Percentiles rank a stretch among this genome's conserved stretches.
phyloP scores from a whole-genome alignment of 257 asterid genomes.

The Striga asiatica region DNA sequence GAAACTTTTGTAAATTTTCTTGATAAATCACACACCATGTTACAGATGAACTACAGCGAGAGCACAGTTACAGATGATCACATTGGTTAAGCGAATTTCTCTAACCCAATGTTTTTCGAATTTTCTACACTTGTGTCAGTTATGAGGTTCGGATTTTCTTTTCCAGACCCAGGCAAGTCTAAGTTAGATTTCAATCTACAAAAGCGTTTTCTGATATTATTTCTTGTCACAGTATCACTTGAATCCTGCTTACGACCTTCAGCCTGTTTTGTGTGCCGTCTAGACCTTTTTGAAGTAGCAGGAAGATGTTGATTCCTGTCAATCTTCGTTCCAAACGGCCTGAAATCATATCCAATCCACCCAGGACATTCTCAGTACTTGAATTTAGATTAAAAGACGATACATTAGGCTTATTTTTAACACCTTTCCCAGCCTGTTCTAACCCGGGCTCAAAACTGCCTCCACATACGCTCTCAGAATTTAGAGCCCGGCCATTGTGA shows the following conservation, averaged over 20 bases:
- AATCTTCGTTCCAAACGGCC: constrained; percentile 22
- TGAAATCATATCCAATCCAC: constrained; percentile 16
- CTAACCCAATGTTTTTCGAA: constrained; percentile 3
- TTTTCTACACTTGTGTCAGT: constrained; percentile 6
- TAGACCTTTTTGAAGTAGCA: constrained; percentile 21
- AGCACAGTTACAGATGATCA: constrained; percentile 4
- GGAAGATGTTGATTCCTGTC: constrained; percentile 12
- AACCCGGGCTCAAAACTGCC: constrained; percentile 19
- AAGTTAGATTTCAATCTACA: constrained; percentile 15
- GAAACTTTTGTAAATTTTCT: too few relatives aligned
- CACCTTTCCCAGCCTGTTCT: constrained; percentile 14
- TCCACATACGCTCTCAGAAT: constrained; percentile 6
- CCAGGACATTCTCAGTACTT: too few relatives aligned
- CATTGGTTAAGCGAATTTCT: constrained; percentile 10
- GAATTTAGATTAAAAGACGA: constrained; percentile 34
- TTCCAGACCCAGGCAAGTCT: constrained; percentile 13
- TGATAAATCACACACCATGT: too few relatives aligned
- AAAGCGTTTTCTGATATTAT: constrained; percentile 39
- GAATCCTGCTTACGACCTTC: too few relatives aligned
- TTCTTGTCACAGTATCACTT: constrained; percentile 15
- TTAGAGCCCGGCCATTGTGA: constrained; percentile 15
- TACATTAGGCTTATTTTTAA: constrained; percentile 12
- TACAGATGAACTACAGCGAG: too few relatives aligned
- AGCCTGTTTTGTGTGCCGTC: background rate
- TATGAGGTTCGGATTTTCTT: constrained; percentile 18